Percentiles rank a stretch among this genome's conserved stretches.
These are phyloP conservation scores for Vigna angularis DNA, from an alignment of 306 rosid genomes.

Conservation along the genomic window DNA sequence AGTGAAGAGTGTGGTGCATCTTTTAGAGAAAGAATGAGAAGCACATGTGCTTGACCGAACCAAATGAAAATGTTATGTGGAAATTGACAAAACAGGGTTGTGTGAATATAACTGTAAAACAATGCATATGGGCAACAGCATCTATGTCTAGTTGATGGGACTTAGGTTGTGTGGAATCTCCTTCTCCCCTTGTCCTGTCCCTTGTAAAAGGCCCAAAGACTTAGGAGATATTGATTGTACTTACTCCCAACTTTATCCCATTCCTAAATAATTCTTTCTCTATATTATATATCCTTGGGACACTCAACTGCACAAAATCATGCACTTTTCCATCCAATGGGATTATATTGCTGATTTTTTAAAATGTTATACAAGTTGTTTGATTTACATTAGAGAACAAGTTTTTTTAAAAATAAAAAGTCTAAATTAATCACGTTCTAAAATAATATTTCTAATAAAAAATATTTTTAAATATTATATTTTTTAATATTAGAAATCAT, in stretches of 20 bases:
- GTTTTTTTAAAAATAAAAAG: too few species aligned
- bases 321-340: neutral
- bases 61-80: constrained; percentile 22
- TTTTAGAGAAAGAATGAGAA: constrained; percentile 40
- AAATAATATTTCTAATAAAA: too few species aligned
- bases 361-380: too few species aligned
- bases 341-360: too few species aligned
- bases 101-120: constrained; percentile 20
- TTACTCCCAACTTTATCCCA: constrained; percentile 36
- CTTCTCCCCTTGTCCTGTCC: constrained; percentile 38
- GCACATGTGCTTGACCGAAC: constrained; percentile 44
- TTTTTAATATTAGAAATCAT: too few species aligned
- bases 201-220: constrained; percentile 48
- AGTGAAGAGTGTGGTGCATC: constrained; percentile 23
- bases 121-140: constrained; percentile 41
- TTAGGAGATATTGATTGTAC: constrained; percentile 49
- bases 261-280: constrained; percentile 11
- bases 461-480: too few species aligned
- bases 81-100: neutral
- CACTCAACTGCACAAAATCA: neutral
- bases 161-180: neutral
- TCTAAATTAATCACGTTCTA: too few species aligned
- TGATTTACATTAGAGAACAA: too few species aligned
- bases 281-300: neutral
- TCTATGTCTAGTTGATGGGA: constrained; percentile 44